Base-by-base conservation (phyloP, 2,329 filamentous ascomycete genomes). In the Colletotrichum sidae region DNA sequence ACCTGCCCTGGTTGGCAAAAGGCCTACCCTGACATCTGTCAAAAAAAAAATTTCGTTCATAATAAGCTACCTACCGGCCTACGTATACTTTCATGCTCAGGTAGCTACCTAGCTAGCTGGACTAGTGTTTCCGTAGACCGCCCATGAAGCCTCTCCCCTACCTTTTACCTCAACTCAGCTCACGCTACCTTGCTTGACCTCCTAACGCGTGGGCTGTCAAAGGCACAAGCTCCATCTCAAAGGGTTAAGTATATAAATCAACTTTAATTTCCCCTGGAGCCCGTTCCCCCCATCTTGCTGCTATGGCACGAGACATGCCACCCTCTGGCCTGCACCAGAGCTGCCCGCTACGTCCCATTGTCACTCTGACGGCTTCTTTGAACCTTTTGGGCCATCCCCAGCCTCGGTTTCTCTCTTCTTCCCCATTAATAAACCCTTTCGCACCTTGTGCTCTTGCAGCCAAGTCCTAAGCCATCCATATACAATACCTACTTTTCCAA, bases 301-400 rank as follows among this genome's bases (percentile, higher is more conserved):
- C 70, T 71, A 80, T 80, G 79, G 78, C 77, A 80, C 78, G 76
- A 80, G 77, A 77, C 75, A 76, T 71, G 75, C 78, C 77, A 74
- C 75, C 70, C 75, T 73, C 71, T 71, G 78, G 74, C 72, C 73
- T 72, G 74, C 75, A 73, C 73, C 76, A 75, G 75, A 76, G 73
- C 73, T 74, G 68, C 55, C 60, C 55, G 55, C 60, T 55, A 38
- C 50, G 25, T 57, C 42, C 46, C 56, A 64, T 67, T 62, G 61
- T 53, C 42, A 62, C 66, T 60, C 67, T 67, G 67, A 33, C 65
- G 66, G 57, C 63, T 64, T 55, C 49, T 42, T 17, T 55, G 10
- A 17, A n/a, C 49, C 45, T 53, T 44, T 50, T 38, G 45, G 44
- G 39, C 60, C 54, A 44, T 60, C 47, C 49, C 55, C 44, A 9